These are phyloP conservation scores for Naganishia vishniacii DNA, from an alignment of 768 basidiomycete species.

Conservation along the genomic window DNA sequence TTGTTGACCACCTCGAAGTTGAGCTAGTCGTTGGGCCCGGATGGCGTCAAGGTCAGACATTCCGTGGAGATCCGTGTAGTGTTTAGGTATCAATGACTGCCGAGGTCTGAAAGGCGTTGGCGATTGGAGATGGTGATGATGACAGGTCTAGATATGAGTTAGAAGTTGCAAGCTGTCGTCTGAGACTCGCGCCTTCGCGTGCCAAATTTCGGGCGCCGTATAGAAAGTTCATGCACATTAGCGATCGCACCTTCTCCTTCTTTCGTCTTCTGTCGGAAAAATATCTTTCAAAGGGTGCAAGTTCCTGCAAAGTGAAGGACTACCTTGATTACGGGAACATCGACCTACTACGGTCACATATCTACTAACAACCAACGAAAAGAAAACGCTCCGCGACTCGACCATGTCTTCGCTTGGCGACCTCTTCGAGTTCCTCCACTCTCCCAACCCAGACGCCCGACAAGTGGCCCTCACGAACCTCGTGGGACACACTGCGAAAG, in stretches of 20 bases:
- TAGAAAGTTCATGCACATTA: not conserved
- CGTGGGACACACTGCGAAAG: constrained; percentile 68
- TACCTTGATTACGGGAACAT: no score
- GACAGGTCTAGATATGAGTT: not conserved
- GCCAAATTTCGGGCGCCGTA: no score
- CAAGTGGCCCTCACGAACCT: constrained; percentile 80
- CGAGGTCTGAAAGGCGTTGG: no score
- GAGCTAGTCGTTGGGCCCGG: constrained; percentile 19
- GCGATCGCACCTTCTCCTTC: not conserved
- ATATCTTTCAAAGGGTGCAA: no score
- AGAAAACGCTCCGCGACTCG: not conserved
- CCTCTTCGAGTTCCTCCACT: constrained; percentile 77
- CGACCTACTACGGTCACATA: no score
- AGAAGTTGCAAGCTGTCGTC: not conserved
- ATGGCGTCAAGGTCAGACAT: constrained; percentile 21
- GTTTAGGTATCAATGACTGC: not conserved
- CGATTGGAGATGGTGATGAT: not conserved
- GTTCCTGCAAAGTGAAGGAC: no score
- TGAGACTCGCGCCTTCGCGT: not conserved
- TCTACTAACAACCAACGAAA: no score
- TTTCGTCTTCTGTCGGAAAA: no score
- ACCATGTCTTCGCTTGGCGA: constrained; percentile 51
- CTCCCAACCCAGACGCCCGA: constrained; percentile 79
- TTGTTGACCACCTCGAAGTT: constrained; percentile 9
- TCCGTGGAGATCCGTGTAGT: not conserved